Conservation (phyloP, 192 early-diverging fungal genomes). For the Radiomyces spectabilis region DNA sequence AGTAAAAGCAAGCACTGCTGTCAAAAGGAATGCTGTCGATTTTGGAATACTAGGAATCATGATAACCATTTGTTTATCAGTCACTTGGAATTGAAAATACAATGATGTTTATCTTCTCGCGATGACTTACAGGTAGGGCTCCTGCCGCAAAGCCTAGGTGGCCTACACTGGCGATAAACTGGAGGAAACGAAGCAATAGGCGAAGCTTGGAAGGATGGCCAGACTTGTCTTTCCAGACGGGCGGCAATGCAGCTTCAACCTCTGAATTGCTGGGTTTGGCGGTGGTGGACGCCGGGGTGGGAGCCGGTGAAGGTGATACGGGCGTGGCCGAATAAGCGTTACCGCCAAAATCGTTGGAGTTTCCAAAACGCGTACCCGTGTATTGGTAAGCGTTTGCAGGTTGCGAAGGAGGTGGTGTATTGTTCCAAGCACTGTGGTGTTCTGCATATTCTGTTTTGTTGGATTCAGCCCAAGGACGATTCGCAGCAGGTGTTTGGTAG, state of each 20-base stretch:
- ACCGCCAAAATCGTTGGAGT: not conserved
- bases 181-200: slow-evolving; percentile 14
- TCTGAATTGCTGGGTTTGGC: not conserved
- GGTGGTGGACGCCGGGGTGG: not conserved
- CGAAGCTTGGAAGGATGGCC: slow-evolving; percentile 13
- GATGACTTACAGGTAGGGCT: slow-evolving; percentile 23
- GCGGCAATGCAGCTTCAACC: slow-evolving; percentile 2
- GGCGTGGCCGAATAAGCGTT: not conserved
- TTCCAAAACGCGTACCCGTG: slow-evolving; percentile 23
- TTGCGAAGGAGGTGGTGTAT: too few relatives aligned
- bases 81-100: too few relatives aligned
- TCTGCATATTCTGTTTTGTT: slow-evolving; percentile 8
- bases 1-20: slow-evolving; percentile 23
- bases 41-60: too few relatives aligned
- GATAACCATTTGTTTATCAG: too few relatives aligned
- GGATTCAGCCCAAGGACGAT: slow-evolving; percentile 4
- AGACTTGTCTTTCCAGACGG: not conserved
- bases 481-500: not conserved
- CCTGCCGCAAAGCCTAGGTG: slow-evolving; percentile 29
- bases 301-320: not conserved
- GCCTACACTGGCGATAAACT: slow-evolving; percentile 21
- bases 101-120: not conserved
- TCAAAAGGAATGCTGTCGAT: slow-evolving; percentile 7
- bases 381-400: slow-evolving; percentile 27
- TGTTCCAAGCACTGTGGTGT: slow-evolving; percentile 1